Evolutionary conservation across 352 stramenopile genomes (phyloP), one percentile per base, ranked within the genome.

Genomic region (Pythium coloratum): DNA sequence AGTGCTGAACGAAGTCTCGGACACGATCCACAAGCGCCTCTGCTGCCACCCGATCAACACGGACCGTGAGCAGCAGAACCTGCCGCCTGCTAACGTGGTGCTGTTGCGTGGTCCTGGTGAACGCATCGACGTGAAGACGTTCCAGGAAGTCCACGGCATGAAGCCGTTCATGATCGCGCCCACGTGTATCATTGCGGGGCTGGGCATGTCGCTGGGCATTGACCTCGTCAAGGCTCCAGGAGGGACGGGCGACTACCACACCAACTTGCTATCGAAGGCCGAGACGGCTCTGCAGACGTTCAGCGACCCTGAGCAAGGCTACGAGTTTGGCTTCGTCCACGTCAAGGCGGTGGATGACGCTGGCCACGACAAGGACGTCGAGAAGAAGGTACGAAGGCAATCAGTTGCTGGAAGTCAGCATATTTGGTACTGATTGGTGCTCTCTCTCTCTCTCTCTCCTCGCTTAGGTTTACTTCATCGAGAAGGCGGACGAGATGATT

Each of bases 341-440:
- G 80, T 95, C 33, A 96, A 96, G 63, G 88, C 88, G 6, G 88
- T 96, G 12, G 88, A 96, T 55, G 88, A 96, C 66, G 88, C 88
- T 50, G 88, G 88, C 8, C 88, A 96, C 58, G 88, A 96, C 71
- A 80, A 86, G 60, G 85, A 94, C 65, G 86, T 96, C 6, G 73
- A 72, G 36, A 93, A 92, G 66, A 96, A 96, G 73, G 77, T 84
- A 53, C 6, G 26, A 2, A 7, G 20, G 24, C 20, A 24, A 24
- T 24, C 20, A 24, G 20, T 24, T 24, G 20, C 20, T 24, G 20
- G 20, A 24, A 24, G 20, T 24, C 20, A 24, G 20, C 20, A 24
- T 24, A 24, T 24, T 24, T 24, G 20, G 20, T 24, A 24, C 20
- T 24, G 20, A 24, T 24, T 24, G 20, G 20, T 24, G 20, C 20